Conservation (phyloP, 2,329 filamentous ascomycete species). For the Venturia aucupariae region DNA sequence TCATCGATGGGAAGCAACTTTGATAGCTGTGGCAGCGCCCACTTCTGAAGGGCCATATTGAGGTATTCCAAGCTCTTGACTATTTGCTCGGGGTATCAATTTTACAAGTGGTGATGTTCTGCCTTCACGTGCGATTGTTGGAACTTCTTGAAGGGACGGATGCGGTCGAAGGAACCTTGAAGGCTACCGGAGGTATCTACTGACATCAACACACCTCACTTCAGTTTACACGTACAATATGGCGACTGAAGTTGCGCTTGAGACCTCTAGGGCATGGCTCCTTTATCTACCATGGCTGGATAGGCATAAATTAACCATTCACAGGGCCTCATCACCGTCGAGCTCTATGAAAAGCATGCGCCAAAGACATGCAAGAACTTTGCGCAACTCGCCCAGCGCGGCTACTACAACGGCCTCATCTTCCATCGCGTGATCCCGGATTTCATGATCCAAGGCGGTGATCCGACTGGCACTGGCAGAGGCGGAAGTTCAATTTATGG, state of each 20-base stretch:
- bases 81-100: background rate
- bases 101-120: background rate
- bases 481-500: conserved; percentile 87
- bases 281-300: no score
- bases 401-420: conserved; percentile 78
- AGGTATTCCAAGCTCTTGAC: background rate
- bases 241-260: conserved; percentile 69
- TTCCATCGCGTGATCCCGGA: conserved; percentile 93
- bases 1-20: conserved; percentile 78
- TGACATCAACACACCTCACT: background rate
- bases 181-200: background rate
- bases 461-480: conserved; percentile 86
- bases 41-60: conserved; percentile 10
- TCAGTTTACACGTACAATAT: conserved; percentile 35
- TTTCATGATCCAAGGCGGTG: conserved; percentile 95
- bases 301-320: conserved; percentile 1
- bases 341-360: conserved; percentile 84
- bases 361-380: conserved; percentile 90
- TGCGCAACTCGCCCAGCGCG: conserved; percentile 63
- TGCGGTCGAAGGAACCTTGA: background rate
- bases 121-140: background rate
- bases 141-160: background rate
- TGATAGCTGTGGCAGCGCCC: conserved; percentile 11
- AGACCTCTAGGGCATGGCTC: conserved; percentile 82
- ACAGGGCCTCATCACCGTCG: conserved; percentile 73